Evolutionary conservation across 768 basidiomycete species (phyloP).

Genomic region (Termitomyces sp.): DNA sequence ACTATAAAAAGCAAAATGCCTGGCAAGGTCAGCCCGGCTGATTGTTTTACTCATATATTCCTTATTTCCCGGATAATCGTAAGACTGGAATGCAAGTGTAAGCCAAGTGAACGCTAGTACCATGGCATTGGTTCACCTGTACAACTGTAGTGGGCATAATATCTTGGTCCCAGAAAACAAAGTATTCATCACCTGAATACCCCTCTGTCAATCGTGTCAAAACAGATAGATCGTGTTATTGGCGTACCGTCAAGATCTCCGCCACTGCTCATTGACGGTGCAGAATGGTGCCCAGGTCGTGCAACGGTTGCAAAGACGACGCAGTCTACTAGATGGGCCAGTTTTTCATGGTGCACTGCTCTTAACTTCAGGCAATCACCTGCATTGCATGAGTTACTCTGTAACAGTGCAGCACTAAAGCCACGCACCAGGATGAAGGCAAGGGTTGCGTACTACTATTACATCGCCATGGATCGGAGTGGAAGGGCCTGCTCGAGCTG

Average conservation of each 20-base stretch:
- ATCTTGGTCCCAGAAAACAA: constrained; percentile 68
- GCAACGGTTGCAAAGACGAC: constrained; percentile 63
- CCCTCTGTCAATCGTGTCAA: neutral
- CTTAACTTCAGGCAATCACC: constrained; percentile 65
- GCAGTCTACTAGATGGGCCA: constrained; percentile 62
- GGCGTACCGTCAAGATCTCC: constrained; percentile 55
- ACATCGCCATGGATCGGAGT: constrained; percentile 61
- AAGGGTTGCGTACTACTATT: constrained; percentile 65
- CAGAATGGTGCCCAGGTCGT: constrained; percentile 52
- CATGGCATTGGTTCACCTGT: constrained; percentile 34
- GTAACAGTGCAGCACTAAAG: neutral
- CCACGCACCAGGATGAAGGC: constrained; percentile 56
- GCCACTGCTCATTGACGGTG: constrained; percentile 69
- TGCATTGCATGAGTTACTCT: constrained; percentile 13
- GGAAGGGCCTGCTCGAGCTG: constrained; percentile 44
- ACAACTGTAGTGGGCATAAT: constrained; percentile 52
- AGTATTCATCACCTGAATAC: constrained; percentile 55
- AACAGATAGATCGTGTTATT: neutral
- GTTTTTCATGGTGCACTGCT: constrained; percentile 46
- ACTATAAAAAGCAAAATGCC: constrained; percentile 65
- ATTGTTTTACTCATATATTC: constrained; percentile 46
- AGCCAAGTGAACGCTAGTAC: neutral
- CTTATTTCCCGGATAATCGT: constrained; percentile 64
- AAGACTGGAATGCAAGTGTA: constrained; percentile 38
- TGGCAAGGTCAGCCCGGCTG: constrained; percentile 54